Percentiles rank a stretch among this genome's conserved stretches.
Conservation (phyloP, 805 yeast species). For the Alloascoidea hylecoeti region DNA sequence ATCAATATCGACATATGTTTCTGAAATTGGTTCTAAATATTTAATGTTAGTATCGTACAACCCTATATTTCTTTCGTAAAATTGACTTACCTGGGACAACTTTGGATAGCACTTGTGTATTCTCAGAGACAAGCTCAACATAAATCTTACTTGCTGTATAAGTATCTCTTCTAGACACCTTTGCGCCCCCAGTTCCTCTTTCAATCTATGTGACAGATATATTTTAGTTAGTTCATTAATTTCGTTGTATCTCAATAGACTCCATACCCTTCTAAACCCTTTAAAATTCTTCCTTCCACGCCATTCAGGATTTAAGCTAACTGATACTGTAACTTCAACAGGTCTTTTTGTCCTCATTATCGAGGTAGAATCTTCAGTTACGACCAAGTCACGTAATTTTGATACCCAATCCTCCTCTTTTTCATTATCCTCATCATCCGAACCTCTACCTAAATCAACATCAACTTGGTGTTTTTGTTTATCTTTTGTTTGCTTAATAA, state of each 20-base stretch:
- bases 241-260: neutral
- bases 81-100: neutral
- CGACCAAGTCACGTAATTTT: neutral
- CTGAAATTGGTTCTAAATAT: neutral
- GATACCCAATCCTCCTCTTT: no score
- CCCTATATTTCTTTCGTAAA: neutral
- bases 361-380: neutral
- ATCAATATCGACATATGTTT: neutral
- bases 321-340: constrained; percentile 1
- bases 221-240: neutral
- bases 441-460: neutral
- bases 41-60: neutral
- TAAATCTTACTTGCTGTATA: neutral
- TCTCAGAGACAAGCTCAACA: neutral
- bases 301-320: constrained; percentile 1
- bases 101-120: neutral
- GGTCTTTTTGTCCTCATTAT: neutral
- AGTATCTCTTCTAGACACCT: neutral
- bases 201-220: neutral
- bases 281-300: constrained; percentile 2
- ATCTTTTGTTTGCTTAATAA: neutral
- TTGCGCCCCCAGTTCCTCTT: neutral
- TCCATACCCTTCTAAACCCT: constrained; percentile 2
- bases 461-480: neutral
- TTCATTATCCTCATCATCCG: no score